phyloP scores from a whole-genome alignment of 345 rosid genomes.

The Eutrema heterophyllum region DNA sequence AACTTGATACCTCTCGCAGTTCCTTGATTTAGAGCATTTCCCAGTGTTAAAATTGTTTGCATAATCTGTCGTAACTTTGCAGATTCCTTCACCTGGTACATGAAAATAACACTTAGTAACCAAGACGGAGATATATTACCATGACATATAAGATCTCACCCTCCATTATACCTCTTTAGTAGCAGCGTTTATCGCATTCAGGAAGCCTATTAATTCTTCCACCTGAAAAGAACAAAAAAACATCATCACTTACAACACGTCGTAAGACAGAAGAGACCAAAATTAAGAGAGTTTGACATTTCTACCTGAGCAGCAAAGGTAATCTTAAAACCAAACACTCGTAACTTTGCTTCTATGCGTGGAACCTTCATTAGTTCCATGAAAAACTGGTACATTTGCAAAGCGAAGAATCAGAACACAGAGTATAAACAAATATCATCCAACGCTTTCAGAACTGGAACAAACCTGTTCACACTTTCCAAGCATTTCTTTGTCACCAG shows the following conservation, averaged over 20 bases:
- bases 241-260: background rate
- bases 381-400: slow-evolving; percentile 64
- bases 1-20: slow-evolving; percentile 74
- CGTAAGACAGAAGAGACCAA: background rate
- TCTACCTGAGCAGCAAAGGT: slow-evolving; percentile 84
- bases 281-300: slow-evolving; percentile 9
- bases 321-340: slow-evolving; percentile 92
- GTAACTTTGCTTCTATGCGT: slow-evolving; percentile 86
- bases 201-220: slow-evolving; percentile 67
- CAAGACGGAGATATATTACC: slow-evolving; percentile 14
- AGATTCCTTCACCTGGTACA: slow-evolving; percentile 83
- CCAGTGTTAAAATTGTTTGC: slow-evolving; percentile 94
- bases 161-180: slow-evolving; percentile 64
- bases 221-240: slow-evolving; percentile 44
- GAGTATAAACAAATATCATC: slow-evolving; percentile 11
- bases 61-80: slow-evolving; percentile 89
- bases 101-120: slow-evolving; percentile 13
- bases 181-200: slow-evolving; percentile 65
- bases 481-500: slow-evolving; percentile 82
- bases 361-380: slow-evolving; percentile 95
- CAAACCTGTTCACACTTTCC: slow-evolving; percentile 97
- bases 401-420: slow-evolving; percentile 25
- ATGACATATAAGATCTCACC: background rate
- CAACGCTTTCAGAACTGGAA: slow-evolving; percentile 22
- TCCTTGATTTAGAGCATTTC: slow-evolving; percentile 98